Evolutionary conservation across 768 basidiomycete genomes (phyloP).

Genomic region (Leccinum broughii): DNA sequence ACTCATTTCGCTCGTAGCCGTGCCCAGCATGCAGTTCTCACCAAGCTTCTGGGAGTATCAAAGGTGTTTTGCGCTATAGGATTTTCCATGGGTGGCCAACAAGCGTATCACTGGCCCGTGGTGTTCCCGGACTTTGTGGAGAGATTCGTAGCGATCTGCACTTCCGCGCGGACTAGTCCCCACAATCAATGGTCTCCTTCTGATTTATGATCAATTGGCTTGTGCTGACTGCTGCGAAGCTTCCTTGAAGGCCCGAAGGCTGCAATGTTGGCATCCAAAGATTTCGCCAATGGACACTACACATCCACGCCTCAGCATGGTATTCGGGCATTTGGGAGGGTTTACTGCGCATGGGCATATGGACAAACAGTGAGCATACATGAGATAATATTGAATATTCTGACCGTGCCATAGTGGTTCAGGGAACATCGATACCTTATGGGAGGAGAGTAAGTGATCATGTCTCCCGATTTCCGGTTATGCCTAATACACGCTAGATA

Average conservation of each 20-base stretch:
- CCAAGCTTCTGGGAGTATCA: conserved; percentile 23
- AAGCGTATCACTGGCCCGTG: conserved; percentile 61
- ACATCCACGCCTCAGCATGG: conserved; percentile 47
- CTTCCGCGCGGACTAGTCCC: conserved; percentile 54
- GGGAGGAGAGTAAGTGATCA: conserved; percentile 38
- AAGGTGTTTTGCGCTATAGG: conserved; percentile 37
- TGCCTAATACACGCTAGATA: conserved; percentile 34
- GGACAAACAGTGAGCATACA: conserved; percentile 48
- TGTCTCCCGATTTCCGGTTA: not conserved
- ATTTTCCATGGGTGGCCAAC: conserved; percentile 61
- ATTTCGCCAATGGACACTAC: conserved; percentile 57
- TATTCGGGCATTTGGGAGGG: conserved; percentile 57
- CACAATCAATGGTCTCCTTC: conserved; percentile 52
- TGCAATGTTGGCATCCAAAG: conserved; percentile 52
- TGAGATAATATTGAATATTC: not conserved
- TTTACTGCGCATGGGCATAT: conserved; percentile 61
- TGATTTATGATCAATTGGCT: not conserved
- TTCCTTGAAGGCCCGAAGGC: conserved; percentile 63
- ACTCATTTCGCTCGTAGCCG: conserved; percentile 36
- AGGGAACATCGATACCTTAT: conserved; percentile 47
- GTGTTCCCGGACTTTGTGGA: conserved; percentile 58
- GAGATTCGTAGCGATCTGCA: conserved; percentile 46
- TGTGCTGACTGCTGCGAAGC: conserved; percentile 31
- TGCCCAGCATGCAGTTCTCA: conserved; percentile 55
- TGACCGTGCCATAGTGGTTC: conserved; percentile 47